phyloP scores from a whole-genome alignment of 2,329 filamentous ascomycete genomes.

The Scorias spongiosa region DNA sequence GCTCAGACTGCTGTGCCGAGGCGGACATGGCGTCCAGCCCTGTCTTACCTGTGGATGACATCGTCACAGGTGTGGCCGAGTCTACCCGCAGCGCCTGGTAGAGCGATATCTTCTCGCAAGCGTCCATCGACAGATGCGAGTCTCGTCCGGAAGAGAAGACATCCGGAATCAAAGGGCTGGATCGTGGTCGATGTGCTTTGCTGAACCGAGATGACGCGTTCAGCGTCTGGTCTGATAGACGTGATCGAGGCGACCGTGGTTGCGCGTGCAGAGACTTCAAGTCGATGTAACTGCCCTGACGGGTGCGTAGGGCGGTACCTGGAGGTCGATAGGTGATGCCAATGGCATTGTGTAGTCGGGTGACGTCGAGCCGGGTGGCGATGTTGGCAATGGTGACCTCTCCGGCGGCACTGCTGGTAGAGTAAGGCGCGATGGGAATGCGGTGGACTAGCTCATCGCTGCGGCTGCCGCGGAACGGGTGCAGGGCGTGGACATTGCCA shows the following conservation, averaged over 20 bases:
- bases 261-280: constrained; percentile 20
- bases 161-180: not conserved
- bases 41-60: not conserved
- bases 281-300: constrained; percentile 21
- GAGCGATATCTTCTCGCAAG: not conserved
- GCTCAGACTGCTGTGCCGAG: constrained; percentile 1
- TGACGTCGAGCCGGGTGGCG: constrained; percentile 43
- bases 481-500: constrained; percentile 27
- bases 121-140: not conserved
- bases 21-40: constrained; percentile 1
- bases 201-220: not conserved
- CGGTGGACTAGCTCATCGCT: constrained; percentile 25
- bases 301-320: constrained; percentile 22
- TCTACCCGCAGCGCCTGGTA: constrained; percentile 4
- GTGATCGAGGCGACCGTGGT: constrained; percentile 8
- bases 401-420: constrained; percentile 39
- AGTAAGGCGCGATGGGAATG: constrained; percentile 40
- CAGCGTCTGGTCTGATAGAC: constrained; percentile 1
- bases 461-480: constrained; percentile 27
- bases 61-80: not conserved
- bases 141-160: not conserved
- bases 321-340: constrained; percentile 58
- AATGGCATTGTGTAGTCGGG: constrained; percentile 49
- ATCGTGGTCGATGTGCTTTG: constrained; percentile 7
- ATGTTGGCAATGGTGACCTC: constrained; percentile 60